phyloP scores from a whole-genome alignment of 768 basidiomycete species.

The Hortiboletus flavorubellus region DNA sequence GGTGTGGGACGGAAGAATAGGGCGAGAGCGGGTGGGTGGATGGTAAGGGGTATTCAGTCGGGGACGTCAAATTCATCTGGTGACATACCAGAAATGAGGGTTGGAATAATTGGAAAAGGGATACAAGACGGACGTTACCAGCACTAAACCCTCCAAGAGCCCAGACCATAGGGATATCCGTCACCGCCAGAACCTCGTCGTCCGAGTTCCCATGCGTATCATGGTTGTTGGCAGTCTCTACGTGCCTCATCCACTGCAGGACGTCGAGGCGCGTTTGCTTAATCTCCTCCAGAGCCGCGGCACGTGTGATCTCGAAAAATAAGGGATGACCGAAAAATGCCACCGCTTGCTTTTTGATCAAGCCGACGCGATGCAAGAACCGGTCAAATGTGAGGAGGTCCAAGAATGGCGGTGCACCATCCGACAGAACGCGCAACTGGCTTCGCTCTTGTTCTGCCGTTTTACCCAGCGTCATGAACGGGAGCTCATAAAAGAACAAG shows the following conservation, averaged over 20 bases:
- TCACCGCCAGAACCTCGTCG: slow-evolving; percentile 1
- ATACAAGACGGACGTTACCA: slow-evolving; percentile 28
- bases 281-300: slow-evolving; percentile 3
- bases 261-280: slow-evolving; percentile 4
- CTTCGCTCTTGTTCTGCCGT: neutral
- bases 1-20: slow-evolving; percentile 15
- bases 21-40: slow-evolving; percentile 24
- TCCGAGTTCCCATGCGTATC: neutral
- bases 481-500: slow-evolving; percentile 41
- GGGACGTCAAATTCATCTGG: slow-evolving; percentile 36
- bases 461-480: slow-evolving; percentile 44
- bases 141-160: slow-evolving; percentile 19
- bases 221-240: neutral
- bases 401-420: slow-evolving; percentile 36
- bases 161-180: slow-evolving; percentile 5
- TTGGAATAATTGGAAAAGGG: neutral
- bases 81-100: neutral
- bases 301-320: slow-evolving; percentile 39
- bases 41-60: slow-evolving; percentile 35
- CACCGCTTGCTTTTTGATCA: slow-evolving; percentile 36
- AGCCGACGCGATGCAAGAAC: slow-evolving; percentile 43
- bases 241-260: slow-evolving; percentile 24
- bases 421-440: neutral
- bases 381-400: slow-evolving; percentile 44
- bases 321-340: slow-evolving; percentile 42